Evolutionary conservation across 192 early-diverging fungal genomes (phyloP), one percentile per base, ranked within the genome.

Genomic region (Paraglomus brasilianum): DNA sequence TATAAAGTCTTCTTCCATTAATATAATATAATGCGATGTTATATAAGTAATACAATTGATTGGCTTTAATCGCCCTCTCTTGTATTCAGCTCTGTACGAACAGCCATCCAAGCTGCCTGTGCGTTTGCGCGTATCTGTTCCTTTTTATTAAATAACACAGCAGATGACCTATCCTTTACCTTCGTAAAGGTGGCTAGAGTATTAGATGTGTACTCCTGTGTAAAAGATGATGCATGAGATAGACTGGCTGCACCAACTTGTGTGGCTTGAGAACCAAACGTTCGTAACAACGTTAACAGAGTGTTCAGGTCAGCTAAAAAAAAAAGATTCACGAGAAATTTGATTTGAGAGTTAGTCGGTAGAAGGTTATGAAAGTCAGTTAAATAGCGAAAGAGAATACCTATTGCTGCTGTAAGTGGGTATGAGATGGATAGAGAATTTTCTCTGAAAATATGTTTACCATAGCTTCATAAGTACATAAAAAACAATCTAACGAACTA

Each of bases 371-470:
- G 46, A 13, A 14, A 22, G 30, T 15, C 36, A 36, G 8, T 39
- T n/a, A 14, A 52, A 24, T 38, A 57, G 6, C 22, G 57, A 46
- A 57, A 47, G 0, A 11, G 30, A n/a, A 38, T 53, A 55, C 53
- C 39, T 36, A 55, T n/a, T n/a, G 17, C 53, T n/a, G 52, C 40
- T 46, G 11, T 4, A 56, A 45, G 55, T 24, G 51, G 51, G 38
- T 57, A 69, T 45, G 67, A 36, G 46, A 36, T 49, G 5, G 67
- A 47, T 8, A 69, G 55, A 36, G 67, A 69, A 57, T 57, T 57
- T 7, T 69, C 67, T 10, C 67, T 69, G 24, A 48, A 15, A 17
- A 48, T 48, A 48, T 15, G 11, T 15, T 13, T 10, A 47, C 15
- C 8, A 47, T 10, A 10, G 46, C 8, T 62, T 24, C 22, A 30